A percentile compares a stretch with the other conserved stretches of the same genome.
These are phyloP conservation scores for Chrysanthemum makinoi DNA, from an alignment of 129 eudicot species.

Conservation along the genomic window DNA sequence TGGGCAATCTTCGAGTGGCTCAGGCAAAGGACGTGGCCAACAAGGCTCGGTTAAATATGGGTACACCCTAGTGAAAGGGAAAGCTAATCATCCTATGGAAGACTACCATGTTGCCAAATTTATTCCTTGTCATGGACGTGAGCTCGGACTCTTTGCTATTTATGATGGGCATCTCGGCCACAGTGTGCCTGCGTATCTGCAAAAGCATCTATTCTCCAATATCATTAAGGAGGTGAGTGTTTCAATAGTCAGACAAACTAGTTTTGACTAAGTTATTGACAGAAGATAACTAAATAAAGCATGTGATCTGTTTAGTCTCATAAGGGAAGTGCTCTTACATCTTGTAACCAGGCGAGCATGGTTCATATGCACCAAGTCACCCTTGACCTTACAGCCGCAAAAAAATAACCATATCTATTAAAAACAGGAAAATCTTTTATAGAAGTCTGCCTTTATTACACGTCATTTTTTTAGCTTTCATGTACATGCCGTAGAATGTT, in stretches of 20 bases:
- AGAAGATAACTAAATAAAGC: background rate
- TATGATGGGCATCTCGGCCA: constrained; percentile 88
- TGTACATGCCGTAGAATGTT: too few species aligned
- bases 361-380: background rate
- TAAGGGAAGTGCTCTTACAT: background rate
- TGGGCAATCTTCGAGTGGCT: constrained; percentile 43
- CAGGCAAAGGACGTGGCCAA: constrained; percentile 77
- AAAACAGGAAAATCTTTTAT: background rate
- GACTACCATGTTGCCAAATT: constrained; percentile 87
- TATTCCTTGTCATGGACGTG: constrained; percentile 48
- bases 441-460: background rate
- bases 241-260: constrained; percentile 11
- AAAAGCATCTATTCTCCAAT: constrained; percentile 71
- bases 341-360: background rate
- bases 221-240: constrained; percentile 68
- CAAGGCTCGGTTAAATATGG: constrained; percentile 63
- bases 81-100: constrained; percentile 93
- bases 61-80: constrained; percentile 69
- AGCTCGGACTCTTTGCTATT: constrained; percentile 82
- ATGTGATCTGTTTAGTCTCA: background rate
- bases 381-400: background rate
- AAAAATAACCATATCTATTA: background rate
- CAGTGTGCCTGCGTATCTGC: constrained; percentile 72
- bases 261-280: constrained; percentile 1
- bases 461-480: too few species aligned